These are phyloP conservation scores for Mycena floridula DNA, from an alignment of 768 basidiomycete species.

Conservation along the genomic window DNA sequence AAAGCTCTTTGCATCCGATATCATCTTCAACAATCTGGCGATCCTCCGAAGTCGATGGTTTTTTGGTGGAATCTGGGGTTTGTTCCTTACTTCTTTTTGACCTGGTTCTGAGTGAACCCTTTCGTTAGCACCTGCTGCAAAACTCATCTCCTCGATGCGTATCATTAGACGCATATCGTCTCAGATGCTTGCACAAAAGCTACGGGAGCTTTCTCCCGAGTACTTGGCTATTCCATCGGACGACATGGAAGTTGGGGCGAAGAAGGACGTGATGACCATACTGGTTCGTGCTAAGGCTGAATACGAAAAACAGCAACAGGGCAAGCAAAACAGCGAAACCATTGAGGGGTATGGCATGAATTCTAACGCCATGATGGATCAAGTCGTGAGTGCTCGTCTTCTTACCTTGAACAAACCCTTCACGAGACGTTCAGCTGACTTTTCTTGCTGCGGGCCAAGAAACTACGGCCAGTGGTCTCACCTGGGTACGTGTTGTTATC, in stretches of 20 bases:
- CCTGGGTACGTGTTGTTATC: conserved; percentile 32
- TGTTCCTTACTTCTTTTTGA: not conserved
- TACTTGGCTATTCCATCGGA: conserved; percentile 21
- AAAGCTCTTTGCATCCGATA: conserved; percentile 25
- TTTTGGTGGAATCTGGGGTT: conserved; percentile 16
- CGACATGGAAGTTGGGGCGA: conserved; percentile 14
- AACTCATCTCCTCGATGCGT: conserved; percentile 33
- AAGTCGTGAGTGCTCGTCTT: conserved; percentile 30
- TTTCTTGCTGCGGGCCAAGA: conserved; percentile 39
- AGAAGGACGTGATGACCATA: conserved; percentile 49
- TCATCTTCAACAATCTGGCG: conserved; percentile 27
- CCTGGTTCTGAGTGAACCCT: not conserved
- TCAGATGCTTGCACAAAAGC: conserved; percentile 35
- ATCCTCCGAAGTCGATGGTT: conserved; percentile 6
- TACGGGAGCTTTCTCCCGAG: conserved; percentile 25
- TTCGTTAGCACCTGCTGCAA: conserved; percentile 13
- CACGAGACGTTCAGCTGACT: conserved; percentile 27
- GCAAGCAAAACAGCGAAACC: conserved; percentile 13
- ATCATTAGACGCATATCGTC: conserved; percentile 33
- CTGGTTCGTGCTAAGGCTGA: conserved; percentile 36
- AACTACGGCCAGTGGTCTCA: conserved; percentile 33
- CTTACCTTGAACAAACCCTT: not conserved
- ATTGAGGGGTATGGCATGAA: conserved; percentile 36
- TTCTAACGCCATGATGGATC: conserved; percentile 44
- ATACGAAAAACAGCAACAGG: not conserved